phyloP scores from a whole-genome alignment of 306 rosid species.

The Lathyrus oleraceus region DNA sequence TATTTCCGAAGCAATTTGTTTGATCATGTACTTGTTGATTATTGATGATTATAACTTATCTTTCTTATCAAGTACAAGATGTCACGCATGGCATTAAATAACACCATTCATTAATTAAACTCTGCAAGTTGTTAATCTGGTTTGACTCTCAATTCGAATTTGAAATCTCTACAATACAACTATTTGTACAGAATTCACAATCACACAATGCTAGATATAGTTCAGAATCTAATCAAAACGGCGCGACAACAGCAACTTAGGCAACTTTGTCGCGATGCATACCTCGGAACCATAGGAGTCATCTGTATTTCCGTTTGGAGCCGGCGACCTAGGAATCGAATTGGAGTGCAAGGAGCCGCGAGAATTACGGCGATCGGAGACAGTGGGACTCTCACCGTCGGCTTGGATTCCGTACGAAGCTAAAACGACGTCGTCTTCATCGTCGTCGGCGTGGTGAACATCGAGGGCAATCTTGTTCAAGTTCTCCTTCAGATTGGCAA shows the following conservation, averaged over 20 bases:
- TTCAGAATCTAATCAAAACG: neutral
- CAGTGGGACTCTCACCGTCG: conserved; percentile 42
- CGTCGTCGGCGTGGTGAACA: conserved; percentile 69
- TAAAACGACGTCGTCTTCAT: conserved; percentile 49
- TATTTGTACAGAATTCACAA: conserved; percentile 9
- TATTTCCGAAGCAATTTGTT: neutral
- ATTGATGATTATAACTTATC: neutral
- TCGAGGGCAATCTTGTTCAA: conserved; percentile 84
- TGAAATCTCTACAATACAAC: neutral
- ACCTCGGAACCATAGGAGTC: conserved; percentile 54
- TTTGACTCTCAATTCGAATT: neutral
- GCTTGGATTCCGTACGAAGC: conserved; percentile 39
- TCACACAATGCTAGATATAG: conserved; percentile 1
- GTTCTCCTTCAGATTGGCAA: conserved; percentile 85
- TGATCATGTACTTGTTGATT: neutral
- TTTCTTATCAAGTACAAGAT: neutral
- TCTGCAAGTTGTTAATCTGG: too few relatives aligned
- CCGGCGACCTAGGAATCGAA: conserved; percentile 52
- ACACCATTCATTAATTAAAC: too few relatives aligned
- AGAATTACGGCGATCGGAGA: conserved; percentile 75
- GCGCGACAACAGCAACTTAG: neutral
- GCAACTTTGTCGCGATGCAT: neutral
- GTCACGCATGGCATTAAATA: neutral
- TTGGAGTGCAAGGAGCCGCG: conserved; percentile 58
- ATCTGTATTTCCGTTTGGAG: conserved; percentile 52